A percentile compares a stretch with the other conserved stretches of the same genome.
Conservation (phyloP, 164 flowering plant species). For the Liriodendron chinense region DNA sequence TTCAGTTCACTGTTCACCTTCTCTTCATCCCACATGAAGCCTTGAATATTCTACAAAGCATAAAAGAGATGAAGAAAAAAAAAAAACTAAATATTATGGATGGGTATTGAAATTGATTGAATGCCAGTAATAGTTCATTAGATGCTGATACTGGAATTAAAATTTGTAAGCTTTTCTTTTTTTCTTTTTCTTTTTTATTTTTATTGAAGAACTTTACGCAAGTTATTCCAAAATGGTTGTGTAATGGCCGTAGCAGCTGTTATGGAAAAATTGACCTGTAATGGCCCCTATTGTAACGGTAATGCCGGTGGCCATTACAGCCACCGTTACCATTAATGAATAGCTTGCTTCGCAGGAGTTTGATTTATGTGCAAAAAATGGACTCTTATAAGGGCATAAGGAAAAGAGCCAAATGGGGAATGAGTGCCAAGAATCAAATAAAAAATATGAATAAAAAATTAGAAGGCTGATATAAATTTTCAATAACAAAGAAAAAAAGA, state of each 20-base stretch:
- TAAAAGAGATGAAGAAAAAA: not conserved
- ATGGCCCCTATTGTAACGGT: not conserved
- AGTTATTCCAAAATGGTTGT: not conserved
- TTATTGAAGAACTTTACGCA: not conserved
- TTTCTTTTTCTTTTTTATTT: too few relatives aligned
- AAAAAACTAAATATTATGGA: not conserved
- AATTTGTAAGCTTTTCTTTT: not conserved
- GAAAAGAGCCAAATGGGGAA: not conserved
- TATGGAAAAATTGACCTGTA: too few relatives aligned
- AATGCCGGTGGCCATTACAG: too few relatives aligned
- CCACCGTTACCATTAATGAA: too few relatives aligned
- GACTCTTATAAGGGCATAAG: not conserved
- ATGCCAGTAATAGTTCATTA: not conserved
- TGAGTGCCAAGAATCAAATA: not conserved
- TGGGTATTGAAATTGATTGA: not conserved
- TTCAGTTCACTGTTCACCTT: slow-evolving; percentile 88
- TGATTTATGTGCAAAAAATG: not conserved
- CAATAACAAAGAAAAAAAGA: too few relatives aligned
- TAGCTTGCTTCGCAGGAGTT: not conserved
- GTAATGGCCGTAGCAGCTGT: not conserved
- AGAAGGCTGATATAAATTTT: not conserved
- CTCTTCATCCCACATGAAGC: slow-evolving; percentile 97
- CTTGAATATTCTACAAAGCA: slow-evolving; percentile 82
- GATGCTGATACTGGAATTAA: not conserved
- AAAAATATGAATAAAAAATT: not conserved